Percentiles rank a stretch among this genome's conserved stretches.
phyloP scores from a whole-genome alignment of 2,329 filamentous ascomycete genomes.

The Tolypocladium tundrense region DNA sequence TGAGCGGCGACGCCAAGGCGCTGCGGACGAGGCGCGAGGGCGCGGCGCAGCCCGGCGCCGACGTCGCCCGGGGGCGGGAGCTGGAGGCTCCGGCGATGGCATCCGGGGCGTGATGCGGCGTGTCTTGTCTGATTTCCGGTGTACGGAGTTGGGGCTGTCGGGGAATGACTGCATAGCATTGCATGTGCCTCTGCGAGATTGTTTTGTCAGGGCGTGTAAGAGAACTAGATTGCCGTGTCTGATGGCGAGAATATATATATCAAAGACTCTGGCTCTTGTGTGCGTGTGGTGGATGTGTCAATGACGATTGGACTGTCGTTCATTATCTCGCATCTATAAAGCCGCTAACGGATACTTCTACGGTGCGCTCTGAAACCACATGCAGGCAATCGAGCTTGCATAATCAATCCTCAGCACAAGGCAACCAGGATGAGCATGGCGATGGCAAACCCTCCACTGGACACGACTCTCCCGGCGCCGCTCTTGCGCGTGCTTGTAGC shows the following conservation, averaged over 20 bases:
- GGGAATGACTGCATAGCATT: conserved; percentile 1
- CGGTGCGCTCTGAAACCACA: background rate
- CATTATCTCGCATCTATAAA: too few relatives aligned
- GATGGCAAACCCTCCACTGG: background rate
- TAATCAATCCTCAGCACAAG: background rate
- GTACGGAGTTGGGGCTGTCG: background rate
- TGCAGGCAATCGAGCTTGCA: background rate
- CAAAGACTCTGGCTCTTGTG: too few relatives aligned
- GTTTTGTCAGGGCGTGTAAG: background rate
- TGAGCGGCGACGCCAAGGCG: conserved; percentile 1
- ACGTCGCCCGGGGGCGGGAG: background rate
- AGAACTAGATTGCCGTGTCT: background rate
- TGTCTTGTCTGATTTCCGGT: background rate
- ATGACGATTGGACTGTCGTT: too few relatives aligned
- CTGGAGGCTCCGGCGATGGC: background rate
- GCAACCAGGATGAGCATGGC: background rate
- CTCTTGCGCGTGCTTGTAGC: background rate
- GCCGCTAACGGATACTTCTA: background rate
- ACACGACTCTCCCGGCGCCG: background rate
- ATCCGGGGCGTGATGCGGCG: background rate
- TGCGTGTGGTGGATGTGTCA: too few relatives aligned
- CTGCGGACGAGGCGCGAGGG: background rate
- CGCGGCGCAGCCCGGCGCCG: background rate
- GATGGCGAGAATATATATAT: background rate
- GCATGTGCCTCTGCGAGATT: background rate